Percentiles rank a stretch among this genome's conserved stretches.
Conservation (phyloP, 2,329 filamentous ascomycete species). For the Microsporum canis region DNA sequence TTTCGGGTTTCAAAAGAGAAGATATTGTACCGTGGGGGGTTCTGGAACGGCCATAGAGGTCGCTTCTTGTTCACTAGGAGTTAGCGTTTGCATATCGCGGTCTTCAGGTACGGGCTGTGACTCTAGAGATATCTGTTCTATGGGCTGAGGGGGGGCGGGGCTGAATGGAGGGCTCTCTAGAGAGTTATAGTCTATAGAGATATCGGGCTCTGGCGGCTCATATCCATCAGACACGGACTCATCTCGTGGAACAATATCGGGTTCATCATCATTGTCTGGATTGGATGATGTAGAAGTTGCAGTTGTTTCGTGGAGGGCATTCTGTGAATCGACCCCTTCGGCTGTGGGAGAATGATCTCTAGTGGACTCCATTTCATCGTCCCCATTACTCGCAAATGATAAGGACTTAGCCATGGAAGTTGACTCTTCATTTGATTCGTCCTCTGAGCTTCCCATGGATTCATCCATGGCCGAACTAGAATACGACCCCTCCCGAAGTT, state of each 20-base stretch:
- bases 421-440: conserved; percentile 2
- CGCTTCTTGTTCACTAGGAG: conserved; percentile 22
- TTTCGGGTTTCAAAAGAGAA: not conserved
- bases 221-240: conserved; percentile 41
- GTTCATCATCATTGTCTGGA: conserved; percentile 8
- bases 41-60: conserved; percentile 18
- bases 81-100: conserved; percentile 24
- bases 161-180: conserved; percentile 35
- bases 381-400: not conserved
- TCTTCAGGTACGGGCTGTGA: conserved; percentile 17
- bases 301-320: not conserved
- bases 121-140: conserved; percentile 19
- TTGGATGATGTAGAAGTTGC: not conserved
- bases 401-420: not conserved
- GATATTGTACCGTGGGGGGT: conserved; percentile 15
- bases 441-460: conserved; percentile 21
- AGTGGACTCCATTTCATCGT: not conserved
- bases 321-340: not conserved
- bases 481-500: conserved; percentile 14
- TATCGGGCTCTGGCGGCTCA: conserved; percentile 42
- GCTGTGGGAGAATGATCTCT: not conserved
- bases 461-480: conserved; percentile 33
- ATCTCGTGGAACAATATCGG: conserved; percentile 18
- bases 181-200: conserved; percentile 19
- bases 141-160: conserved; percentile 27